Base-by-base conservation (phyloP, 495 filamentous ascomycete genomes). In the Talaromyces wortmannii region DNA sequence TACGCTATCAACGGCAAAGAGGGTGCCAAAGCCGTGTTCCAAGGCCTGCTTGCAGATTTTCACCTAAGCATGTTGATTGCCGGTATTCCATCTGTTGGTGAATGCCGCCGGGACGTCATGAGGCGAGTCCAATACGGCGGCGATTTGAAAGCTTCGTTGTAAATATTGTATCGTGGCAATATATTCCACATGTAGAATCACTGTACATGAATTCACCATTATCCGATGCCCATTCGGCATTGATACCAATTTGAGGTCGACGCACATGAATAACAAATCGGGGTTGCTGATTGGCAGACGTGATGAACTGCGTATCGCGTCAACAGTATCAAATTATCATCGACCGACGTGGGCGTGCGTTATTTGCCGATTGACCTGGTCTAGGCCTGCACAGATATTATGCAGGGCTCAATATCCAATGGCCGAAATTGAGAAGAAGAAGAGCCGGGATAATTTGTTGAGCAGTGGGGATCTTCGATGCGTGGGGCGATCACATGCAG, bases 1-100 rank as follows among this genome's bases (percentile, higher is more conserved):
- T 90, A 96, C 15, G 76, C 72, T 2, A 74, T 82, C 33, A 74
- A 72, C 31, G 84, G 84, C 7, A 73, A 79, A 54, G 66, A 76
- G 43, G 83, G 84, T 5, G 84, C 79, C 3, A 77, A 76, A 55
- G 72, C 82, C 52, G 80, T 86, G 3, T 56, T 86, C 31, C 73
- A 75, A 46, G 75, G 78, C 5, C 61, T 85, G 13, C 63, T 84
- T 44, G 82, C 83, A 11, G 83, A 86, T 62, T 61, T 85, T 10
- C 83, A 83, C 67, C 78, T 82, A 61, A 79, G 71, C 13, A 82
- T 85, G 82, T 73, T 77, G 1, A 63, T 85, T 47, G 65, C 75
- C 2, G 83, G 83, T 1, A 83, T 83, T 45, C 63, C 70, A 42
- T 78, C 63, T 4, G 71, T 85, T 42, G 68, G 64, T 1, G 83